Percentiles rank a stretch among this genome's conserved stretches.
phyloP scores from a whole-genome alignment of 2,329 filamentous ascomycete species.

The Venturia nashicola region DNA sequence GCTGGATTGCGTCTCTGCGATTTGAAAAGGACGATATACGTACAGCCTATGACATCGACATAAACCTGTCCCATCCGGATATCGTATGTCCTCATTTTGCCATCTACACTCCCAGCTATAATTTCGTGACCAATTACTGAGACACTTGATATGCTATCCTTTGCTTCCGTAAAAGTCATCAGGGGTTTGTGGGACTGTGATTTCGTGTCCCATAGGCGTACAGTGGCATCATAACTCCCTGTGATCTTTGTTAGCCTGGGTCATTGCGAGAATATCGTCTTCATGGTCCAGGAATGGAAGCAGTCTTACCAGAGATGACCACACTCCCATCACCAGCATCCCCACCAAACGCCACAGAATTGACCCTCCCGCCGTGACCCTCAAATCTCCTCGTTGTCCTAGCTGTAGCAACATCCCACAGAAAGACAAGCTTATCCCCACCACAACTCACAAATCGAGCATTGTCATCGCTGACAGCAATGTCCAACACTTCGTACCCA shows the following conservation, averaged over 20 bases:
- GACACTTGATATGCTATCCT: conserved; percentile 48
- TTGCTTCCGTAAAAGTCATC: conserved; percentile 61
- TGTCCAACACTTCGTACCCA: conserved; percentile 80
- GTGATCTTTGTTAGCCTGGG: conserved; percentile 17
- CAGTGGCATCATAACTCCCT: conserved; percentile 60
- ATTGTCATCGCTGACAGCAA: conserved; percentile 64
- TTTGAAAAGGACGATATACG: conserved; percentile 11
- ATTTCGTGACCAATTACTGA: conserved; percentile 39
- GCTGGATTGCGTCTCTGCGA: neutral
- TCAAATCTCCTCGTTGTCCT: conserved; percentile 64
- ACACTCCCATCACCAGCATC: conserved; percentile 51
- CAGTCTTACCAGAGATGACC: conserved; percentile 34
- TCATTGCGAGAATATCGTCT: neutral
- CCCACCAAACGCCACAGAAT: conserved; percentile 68
- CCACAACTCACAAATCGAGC: conserved; percentile 75
- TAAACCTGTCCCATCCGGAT: conserved; percentile 59
- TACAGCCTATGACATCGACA: conserved; percentile 55
- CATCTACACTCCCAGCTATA: conserved; percentile 70
- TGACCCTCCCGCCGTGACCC: conserved; percentile 62
- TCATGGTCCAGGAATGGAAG: conserved; percentile 14
- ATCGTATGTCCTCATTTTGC: conserved; percentile 71
- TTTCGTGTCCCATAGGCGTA: conserved; percentile 63
- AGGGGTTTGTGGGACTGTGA: conserved; percentile 47
- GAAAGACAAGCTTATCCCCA: conserved; percentile 80
- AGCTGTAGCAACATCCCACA: conserved; percentile 85